These are phyloP conservation scores for Veloporphyrellus conicus DNA, from an alignment of 1,284 basidiomycete genomes.

Conservation along the genomic window DNA sequence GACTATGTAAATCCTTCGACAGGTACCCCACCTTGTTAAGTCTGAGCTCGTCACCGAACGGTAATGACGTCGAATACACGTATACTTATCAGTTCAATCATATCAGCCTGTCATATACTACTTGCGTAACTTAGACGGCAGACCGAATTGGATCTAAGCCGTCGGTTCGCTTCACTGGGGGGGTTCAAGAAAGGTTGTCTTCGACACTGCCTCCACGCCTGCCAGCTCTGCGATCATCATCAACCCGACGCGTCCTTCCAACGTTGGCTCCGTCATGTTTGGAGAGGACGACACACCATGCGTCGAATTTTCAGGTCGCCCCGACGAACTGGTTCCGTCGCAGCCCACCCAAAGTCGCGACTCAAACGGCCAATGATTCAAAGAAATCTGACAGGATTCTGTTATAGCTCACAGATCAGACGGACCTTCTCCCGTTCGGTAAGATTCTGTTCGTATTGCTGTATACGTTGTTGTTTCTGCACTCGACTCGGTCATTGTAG, in stretches of 20 bases:
- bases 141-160: too few relatives aligned
- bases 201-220: too few relatives aligned
- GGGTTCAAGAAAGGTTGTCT: too few relatives aligned
- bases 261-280: background rate
- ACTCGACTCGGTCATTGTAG: slow-evolving; percentile 63
- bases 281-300: slow-evolving; percentile 1
- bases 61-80: too few relatives aligned
- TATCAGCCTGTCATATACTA: too few relatives aligned
- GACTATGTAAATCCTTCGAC: too few relatives aligned
- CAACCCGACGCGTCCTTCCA: background rate
- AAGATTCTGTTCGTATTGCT: slow-evolving; percentile 64
- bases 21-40: too few relatives aligned
- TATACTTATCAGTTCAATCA: too few relatives aligned
- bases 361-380: slow-evolving; percentile 1
- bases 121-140: too few relatives aligned
- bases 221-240: too few relatives aligned
- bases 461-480: slow-evolving; percentile 56
- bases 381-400: slow-evolving; percentile 1
- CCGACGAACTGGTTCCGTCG: slow-evolving; percentile 5
- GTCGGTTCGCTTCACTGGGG: too few relatives aligned
- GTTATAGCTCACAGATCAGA: slow-evolving; percentile 62
- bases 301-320: background rate
- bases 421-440: slow-evolving; percentile 67
- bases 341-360: slow-evolving; percentile 7
- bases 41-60: too few relatives aligned